Evolutionary conservation across 2,329 filamentous ascomycete species (phyloP), one percentile per base, ranked within the genome.

Genomic region (Paracorniculantispora psalliotae): DNA sequence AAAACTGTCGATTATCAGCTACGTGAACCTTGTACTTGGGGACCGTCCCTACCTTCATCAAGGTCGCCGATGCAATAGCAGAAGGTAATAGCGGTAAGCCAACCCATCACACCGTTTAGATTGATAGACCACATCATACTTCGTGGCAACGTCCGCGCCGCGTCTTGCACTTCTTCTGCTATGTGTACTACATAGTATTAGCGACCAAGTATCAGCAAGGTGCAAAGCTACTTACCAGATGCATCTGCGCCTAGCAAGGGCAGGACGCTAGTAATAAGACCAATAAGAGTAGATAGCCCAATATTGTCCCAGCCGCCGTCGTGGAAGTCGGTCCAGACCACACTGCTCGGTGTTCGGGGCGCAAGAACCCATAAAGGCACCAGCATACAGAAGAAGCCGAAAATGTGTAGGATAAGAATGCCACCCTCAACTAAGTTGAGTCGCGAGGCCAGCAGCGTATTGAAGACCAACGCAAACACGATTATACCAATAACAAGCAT

Each of bases 391-490:
- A 59, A 59, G 48, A 59, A 59, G 47, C 56, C 56, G 37, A 59
- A 59, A n/a, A 59, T n/a, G 63, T 81, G 78, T 7, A 79, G 67
- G 50, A 76, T 69, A 1, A 81, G 65, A n/a, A 77, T 72, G 15
- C 78, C 60, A 0, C 69, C 71, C 61, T 81, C 77, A 50, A 81
- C 66, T 9, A 71, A 67, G 9, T 79, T 75, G 23, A 81, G 66
- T 9, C 66, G 64, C 17, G 63, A 66, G 12, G 67, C 74, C 5
- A 75, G 67, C 47, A 72, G 69, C 0, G 75, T 59, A 48, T 59
- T 59, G 56, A 59, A 59, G 56, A 52, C 28, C 9, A 52, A 12
- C 7, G 56, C 56, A 28, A 78, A 63, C 4, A 70, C 59, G 4
- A 76, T 68, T 58, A 78, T 71, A 4, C 72, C 76, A 44, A 77